A percentile compares a stretch with the other conserved stretches of the same genome.
Evolutionary conservation across 1,284 basidiomycete genomes (phyloP).

Genomic region (Wallemia ichthyophaga): DNA sequence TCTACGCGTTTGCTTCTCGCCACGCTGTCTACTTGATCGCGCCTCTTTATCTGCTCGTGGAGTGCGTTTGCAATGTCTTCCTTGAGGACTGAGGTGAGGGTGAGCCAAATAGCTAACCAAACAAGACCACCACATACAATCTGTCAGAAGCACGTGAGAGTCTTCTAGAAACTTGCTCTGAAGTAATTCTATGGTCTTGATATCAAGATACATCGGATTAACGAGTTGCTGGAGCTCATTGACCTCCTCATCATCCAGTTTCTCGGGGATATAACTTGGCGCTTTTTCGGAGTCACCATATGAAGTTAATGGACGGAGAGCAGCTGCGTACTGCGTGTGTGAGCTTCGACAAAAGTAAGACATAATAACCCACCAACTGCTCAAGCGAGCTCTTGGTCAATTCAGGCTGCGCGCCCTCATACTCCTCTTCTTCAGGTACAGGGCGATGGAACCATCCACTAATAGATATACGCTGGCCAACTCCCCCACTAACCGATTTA

Average conservation of each 20-base stretch:
- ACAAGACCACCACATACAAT: background rate
- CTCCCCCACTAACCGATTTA: slow-evolving; percentile 19
- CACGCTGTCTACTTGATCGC: slow-evolving; percentile 38
- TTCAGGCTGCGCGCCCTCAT: slow-evolving; percentile 22
- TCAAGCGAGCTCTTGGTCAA: slow-evolving; percentile 35
- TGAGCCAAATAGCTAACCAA: background rate
- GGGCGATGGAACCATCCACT: slow-evolving; percentile 48
- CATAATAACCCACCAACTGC: slow-evolving; percentile 32
- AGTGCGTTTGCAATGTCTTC: slow-evolving; percentile 35
- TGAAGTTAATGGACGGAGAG: background rate
- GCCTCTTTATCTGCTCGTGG: slow-evolving; percentile 29
- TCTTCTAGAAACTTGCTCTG: slow-evolving; percentile 57
- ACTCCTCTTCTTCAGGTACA: slow-evolving; percentile 68
- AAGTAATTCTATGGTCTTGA: slow-evolving; percentile 48
- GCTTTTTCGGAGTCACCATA: background rate
- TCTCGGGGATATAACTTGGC: background rate
- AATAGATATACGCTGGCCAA: slow-evolving; percentile 11
- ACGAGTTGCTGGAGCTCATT: slow-evolving; percentile 27
- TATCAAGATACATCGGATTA: slow-evolving; percentile 66
- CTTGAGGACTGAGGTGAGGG: slow-evolving; percentile 30
- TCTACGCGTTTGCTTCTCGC: slow-evolving; percentile 15
- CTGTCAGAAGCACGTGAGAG: slow-evolving; percentile 53
- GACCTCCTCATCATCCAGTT: background rate
- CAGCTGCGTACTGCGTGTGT: background rate
- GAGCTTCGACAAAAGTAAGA: background rate